Evolutionary conservation across 345 rosid genomes (phyloP), one percentile per base, ranked within the genome.

Genomic region (Physaria fendleri): DNA sequence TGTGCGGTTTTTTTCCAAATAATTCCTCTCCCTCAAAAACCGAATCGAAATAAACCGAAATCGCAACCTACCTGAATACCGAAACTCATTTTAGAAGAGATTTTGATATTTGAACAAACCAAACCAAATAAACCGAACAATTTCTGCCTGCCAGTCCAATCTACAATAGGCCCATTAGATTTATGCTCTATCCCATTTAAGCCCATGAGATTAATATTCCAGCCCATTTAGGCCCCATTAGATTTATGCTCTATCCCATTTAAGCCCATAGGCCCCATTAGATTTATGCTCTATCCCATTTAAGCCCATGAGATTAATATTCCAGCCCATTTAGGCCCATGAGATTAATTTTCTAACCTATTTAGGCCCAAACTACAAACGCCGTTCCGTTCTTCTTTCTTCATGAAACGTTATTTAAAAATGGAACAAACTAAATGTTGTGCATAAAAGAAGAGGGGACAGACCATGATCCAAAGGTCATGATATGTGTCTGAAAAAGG

Each of bases 401-500:
- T 48, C 42, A 21, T 15, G 0, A 8, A 38, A 62, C 22, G 9
- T 29, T 30, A n/a, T 17, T 3, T 9, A 15, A 2, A 29, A 15
- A 12, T 3, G 15, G 15, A 67, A 32, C 27, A 34, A 43, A 45
- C 43, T 32, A 61, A 61, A 28, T 51, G 67, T 45, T 30, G 51
- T 54, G 52, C 45, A 12, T 37, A 62, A 56, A 62, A 23, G 51
- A 61, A 64, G 66, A 25, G 82, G 60, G 60, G 71, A 85, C 91
- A 81, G 76, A 56, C 54, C 82, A 84, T 76, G 80, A 76, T 73
- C 56, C 76, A 74, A 54, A 66, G 62, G 70, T 68, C 76, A 85
- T 82, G 80, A 85, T 85, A 76, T 38, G 57, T 85, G 85, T 78
- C 84, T 60, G 41, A 18, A 56, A 84, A 84, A 81, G 84, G 50